phyloP scores from a whole-genome alignment of 2,329 filamentous ascomycete genomes.

The Sarocladiaceae sp. region DNA sequence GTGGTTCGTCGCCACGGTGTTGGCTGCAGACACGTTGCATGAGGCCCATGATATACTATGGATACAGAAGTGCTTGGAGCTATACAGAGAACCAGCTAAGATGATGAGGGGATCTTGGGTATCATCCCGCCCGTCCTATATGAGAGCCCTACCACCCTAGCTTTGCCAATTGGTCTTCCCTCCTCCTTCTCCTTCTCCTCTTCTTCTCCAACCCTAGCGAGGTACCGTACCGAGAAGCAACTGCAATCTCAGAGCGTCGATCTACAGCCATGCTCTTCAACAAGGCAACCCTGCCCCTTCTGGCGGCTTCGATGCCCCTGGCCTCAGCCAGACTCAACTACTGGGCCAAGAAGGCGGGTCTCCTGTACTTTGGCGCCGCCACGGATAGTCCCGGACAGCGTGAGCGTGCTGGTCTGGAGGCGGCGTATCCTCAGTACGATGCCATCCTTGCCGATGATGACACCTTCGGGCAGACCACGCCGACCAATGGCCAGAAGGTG shows the following conservation, averaged over 20 bases:
- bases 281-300: constrained; percentile 17
- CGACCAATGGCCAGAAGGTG: constrained; percentile 51
- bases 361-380: constrained; percentile 56
- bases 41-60: constrained; percentile 5
- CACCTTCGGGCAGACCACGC: constrained; percentile 57
- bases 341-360: constrained; percentile 45
- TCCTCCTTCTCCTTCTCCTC: not conserved
- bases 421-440: constrained; percentile 47
- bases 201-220: not conserved
- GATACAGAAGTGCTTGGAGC: constrained; percentile 5
- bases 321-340: constrained; percentile 35
- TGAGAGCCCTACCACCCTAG: not conserved
- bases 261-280: constrained; percentile 17
- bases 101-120: not conserved
- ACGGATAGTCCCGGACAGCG: constrained; percentile 42
- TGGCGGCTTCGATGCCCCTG: constrained; percentile 22
- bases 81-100: not conserved
- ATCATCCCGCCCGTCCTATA: not conserved
- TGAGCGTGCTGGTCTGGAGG: constrained; percentile 37
- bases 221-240: not conserved
- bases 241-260: not conserved
- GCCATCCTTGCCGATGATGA: constrained; percentile 43
- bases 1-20: not conserved
- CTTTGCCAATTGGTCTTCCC: not conserved
- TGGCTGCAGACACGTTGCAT: constrained; percentile 6